phyloP scores from a whole-genome alignment of 1,139 yeast genomes.

The Entelexis paramagnoliae region DNA sequence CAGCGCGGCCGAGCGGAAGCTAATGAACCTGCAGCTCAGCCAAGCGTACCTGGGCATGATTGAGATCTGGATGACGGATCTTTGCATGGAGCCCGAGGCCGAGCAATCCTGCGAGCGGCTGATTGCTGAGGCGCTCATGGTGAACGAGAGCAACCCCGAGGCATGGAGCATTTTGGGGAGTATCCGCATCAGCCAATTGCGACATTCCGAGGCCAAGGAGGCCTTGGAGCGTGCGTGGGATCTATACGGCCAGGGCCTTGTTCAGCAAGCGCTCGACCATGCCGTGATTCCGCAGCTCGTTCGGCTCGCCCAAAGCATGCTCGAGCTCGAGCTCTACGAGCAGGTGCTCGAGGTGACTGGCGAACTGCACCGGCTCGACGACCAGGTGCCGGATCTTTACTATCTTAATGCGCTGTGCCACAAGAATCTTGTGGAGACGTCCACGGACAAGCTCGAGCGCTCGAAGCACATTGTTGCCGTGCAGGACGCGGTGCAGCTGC shows the following conservation, averaged over 20 bases:
- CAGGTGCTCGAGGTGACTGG: slow-evolving; percentile 51
- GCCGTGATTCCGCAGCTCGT: slow-evolving; percentile 56
- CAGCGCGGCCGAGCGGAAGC: slow-evolving; percentile 22
- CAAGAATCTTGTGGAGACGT: slow-evolving; percentile 11
- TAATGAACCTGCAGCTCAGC: slow-evolving; percentile 38
- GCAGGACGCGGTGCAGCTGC: slow-evolving; percentile 28
- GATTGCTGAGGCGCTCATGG: slow-evolving; percentile 51
- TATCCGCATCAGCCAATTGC: slow-evolving; percentile 80
- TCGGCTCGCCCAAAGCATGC: slow-evolving; percentile 46
- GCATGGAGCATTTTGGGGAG: slow-evolving; percentile 76
- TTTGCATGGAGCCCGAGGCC: slow-evolving; percentile 89
- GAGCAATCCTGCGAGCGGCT: slow-evolving; percentile 68
- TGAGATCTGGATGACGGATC: slow-evolving; percentile 98
- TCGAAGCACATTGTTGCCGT: slow-evolving; percentile 30
- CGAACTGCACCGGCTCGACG: slow-evolving; percentile 65
- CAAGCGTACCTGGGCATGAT: slow-evolving; percentile 76
- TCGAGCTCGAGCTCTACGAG: slow-evolving; percentile 67
- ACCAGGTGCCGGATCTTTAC: slow-evolving; percentile 65
- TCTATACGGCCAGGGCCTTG: slow-evolving; percentile 47
- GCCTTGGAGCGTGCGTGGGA: slow-evolving; percentile 70
- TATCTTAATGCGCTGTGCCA: slow-evolving; percentile 75
- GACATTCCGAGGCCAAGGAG: slow-evolving; percentile 56
- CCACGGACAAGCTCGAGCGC: slow-evolving; percentile 15
- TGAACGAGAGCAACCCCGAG: slow-evolving; percentile 56
- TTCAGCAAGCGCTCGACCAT: slow-evolving; percentile 31